Percentiles rank a stretch among this genome's conserved stretches.
These are phyloP conservation scores for Raphanus sativus DNA, from an alignment of 345 rosid genomes.

Conservation along the genomic window DNA sequence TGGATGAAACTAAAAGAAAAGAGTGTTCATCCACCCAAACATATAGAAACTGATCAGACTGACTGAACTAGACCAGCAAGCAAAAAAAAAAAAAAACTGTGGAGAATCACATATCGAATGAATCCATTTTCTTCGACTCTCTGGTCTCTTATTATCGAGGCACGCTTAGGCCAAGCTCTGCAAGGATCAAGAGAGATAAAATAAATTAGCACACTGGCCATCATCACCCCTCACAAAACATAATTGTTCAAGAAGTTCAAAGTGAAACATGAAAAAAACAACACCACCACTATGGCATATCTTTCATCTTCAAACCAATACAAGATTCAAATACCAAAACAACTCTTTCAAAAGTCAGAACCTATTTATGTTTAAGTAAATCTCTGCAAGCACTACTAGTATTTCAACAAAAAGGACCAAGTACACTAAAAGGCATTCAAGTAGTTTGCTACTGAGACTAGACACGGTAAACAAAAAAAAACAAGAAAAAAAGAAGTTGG, in stretches of 20 bases:
- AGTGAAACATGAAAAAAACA: not conserved
- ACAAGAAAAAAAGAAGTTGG: constrained; percentile 36
- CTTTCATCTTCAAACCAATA: not conserved
- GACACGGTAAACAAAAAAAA: constrained; percentile 15
- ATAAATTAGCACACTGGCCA: constrained; percentile 10
- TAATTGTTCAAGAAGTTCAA: not conserved
- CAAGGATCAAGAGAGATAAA: constrained; percentile 24
- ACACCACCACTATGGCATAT: not conserved
- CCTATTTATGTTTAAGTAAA: not conserved
- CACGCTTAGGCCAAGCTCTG: constrained; percentile 80
- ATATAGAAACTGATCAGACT: constrained; percentile 18
- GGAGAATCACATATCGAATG: constrained; percentile 12
- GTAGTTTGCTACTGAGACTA: not conserved
- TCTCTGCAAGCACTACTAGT: not conserved
- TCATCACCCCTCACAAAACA: not conserved
- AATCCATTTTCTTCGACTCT: constrained; percentile 13
- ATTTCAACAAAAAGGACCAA: not conserved
- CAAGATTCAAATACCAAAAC: not conserved
- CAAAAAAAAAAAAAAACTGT: not conserved
- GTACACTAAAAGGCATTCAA: not conserved
- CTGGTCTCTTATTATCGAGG: constrained; percentile 56
- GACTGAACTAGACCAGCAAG: constrained; percentile 18
- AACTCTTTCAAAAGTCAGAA: not conserved
- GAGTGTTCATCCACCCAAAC: not conserved
- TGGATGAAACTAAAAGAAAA: not conserved